These are phyloP conservation scores for Posidonia oceanica DNA, from an alignment of 116 monocot species.

Conservation along the genomic window DNA sequence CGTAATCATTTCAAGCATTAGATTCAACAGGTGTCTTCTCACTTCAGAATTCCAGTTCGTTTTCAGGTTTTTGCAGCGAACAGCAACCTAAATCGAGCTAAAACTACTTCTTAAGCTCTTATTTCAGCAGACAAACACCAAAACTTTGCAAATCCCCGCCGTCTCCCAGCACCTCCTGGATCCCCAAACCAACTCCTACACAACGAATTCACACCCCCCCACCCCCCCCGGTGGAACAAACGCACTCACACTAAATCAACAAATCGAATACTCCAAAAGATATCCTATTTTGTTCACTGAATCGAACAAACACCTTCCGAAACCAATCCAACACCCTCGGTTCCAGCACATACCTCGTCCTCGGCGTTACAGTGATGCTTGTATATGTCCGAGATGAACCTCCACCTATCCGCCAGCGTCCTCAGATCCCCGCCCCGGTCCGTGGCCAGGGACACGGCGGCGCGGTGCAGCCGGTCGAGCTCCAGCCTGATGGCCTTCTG, in stretches of 20 bases:
- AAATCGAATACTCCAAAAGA: too few species aligned
- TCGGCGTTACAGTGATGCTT: slow-evolving; percentile 97
- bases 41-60: too few species aligned
- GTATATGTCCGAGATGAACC: slow-evolving; percentile 71
- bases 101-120: not conserved
- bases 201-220: too few species aligned
- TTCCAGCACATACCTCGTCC: slow-evolving; percentile 66
- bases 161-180: too few species aligned
- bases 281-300: too few species aligned
- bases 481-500: slow-evolving; percentile 89
- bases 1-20: too few species aligned
- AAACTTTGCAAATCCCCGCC: not conserved
- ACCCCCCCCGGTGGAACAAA: too few species aligned
- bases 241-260: too few species aligned
- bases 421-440: slow-evolving; percentile 51
- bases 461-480: slow-evolving; percentile 74
- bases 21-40: too few species aligned
- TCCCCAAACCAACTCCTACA: too few species aligned
- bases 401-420: slow-evolving; percentile 46
- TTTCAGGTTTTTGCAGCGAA: too few species aligned
- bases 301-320: not conserved
- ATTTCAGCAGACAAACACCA: not conserved
- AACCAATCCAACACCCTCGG: not conserved
- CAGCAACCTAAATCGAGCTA: too few species aligned
- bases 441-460: slow-evolving; percentile 62